These are phyloP conservation scores for Torulaspora microellipsoides DNA, from an alignment of 805 yeast genomes.

Conservation along the genomic window DNA sequence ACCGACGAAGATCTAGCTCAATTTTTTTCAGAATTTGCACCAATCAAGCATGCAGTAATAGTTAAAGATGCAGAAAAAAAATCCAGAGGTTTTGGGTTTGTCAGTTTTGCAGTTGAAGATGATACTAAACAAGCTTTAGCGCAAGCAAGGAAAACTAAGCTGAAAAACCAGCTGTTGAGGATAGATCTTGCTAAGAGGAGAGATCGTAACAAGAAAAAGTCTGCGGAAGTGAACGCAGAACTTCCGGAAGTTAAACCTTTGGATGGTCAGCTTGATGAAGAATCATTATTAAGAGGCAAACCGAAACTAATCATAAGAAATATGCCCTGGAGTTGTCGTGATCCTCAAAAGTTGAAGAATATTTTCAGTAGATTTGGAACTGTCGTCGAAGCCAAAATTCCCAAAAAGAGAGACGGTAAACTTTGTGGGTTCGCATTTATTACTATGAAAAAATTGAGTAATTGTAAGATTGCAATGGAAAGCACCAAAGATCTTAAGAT, in stretches of 20 bases:
- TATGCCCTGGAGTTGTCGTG: constrained; percentile 92
- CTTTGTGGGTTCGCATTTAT: constrained; percentile 96
- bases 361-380: constrained; percentile 75
- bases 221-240: constrained; percentile 6
- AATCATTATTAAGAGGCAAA: constrained; percentile 60
- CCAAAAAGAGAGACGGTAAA: constrained; percentile 79
- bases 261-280: constrained; percentile 30
- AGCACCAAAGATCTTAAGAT: constrained; percentile 71
- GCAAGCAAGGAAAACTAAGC: constrained; percentile 58
- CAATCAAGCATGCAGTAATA: constrained; percentile 90
- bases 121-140: constrained; percentile 76
- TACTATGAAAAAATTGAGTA: constrained; percentile 71
- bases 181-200: constrained; percentile 91
- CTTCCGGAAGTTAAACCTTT: constrained; percentile 7
- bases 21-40: constrained; percentile 86
- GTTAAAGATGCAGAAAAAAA: constrained; percentile 73
- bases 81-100: constrained; percentile 95
- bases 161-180: constrained; percentile 61
- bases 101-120: constrained; percentile 77
- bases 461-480: constrained; percentile 79
- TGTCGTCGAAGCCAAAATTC: constrained; percentile 84
- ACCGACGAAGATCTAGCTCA: constrained; percentile 78
- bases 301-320: constrained; percentile 87
- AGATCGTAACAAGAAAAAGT: constrained; percentile 53
- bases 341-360: constrained; percentile 64